Percentiles rank a stretch among this genome's conserved stretches.
phyloP scores from a whole-genome alignment of 2,329 filamentous ascomycete species.

The Diaporthe sp. region DNA sequence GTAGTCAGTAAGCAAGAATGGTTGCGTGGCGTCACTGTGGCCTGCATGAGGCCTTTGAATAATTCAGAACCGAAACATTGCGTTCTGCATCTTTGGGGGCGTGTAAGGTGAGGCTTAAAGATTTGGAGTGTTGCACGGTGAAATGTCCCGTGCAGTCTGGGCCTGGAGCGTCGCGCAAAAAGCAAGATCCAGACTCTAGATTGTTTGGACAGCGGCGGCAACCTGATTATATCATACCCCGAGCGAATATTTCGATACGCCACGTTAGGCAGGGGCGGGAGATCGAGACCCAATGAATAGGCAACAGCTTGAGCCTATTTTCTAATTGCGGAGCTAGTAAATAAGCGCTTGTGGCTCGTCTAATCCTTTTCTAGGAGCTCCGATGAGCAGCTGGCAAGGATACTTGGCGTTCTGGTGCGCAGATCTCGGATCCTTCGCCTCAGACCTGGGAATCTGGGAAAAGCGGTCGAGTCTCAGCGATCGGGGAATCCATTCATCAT shows the following conservation, averaged over 20 bases:
- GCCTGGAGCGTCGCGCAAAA: background rate
- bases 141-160: background rate
- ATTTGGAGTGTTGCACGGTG: background rate
- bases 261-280: background rate
- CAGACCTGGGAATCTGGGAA: background rate
- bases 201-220: background rate
- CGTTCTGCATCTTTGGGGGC: background rate
- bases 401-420: background rate
- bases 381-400: background rate
- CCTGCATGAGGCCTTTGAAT: background rate
- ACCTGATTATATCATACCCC: background rate
- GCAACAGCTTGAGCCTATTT: background rate
- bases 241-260: slow-evolving; percentile 13
- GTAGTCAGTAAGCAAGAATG: background rate
- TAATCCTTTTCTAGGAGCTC: slow-evolving; percentile 11
- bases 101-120: background rate
- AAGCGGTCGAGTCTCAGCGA: background rate
- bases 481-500: background rate
- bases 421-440: slow-evolving; percentile 29
- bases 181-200: background rate
- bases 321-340: slow-evolving; percentile 27
- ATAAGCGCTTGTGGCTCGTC: slow-evolving; percentile 20
- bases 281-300: slow-evolving; percentile 17
- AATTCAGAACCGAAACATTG: background rate
- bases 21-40: background rate